Conservation (phyloP, 305 asterid genomes). For the Fraxinus floribunda region DNA sequence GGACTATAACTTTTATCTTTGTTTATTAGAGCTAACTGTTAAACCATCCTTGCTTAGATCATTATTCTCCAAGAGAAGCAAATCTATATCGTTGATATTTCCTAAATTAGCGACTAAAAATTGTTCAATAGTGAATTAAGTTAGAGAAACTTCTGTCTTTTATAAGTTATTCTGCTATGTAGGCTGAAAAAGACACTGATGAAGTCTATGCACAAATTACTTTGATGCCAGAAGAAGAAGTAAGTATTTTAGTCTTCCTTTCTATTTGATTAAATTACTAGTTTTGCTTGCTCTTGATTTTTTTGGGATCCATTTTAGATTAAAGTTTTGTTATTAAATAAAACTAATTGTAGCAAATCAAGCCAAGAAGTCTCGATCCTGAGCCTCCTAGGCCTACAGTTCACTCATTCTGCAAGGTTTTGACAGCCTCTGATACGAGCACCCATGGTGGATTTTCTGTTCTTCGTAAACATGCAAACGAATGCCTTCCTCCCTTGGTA, state of each 20-base stretch:
- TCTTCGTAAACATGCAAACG: conserved; percentile 72
- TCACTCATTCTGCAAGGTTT: conserved; percentile 70
- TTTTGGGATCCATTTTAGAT: background rate
- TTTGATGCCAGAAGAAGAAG: conserved; percentile 58
- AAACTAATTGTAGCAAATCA: conserved; percentile 44
- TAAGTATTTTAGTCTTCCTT: conserved; percentile 31
- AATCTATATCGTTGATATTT: background rate
- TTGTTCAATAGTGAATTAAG: conserved; percentile 10
- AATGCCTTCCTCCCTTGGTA: conserved; percentile 90
- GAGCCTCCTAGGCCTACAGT: conserved; percentile 52
- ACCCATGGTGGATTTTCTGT: conserved; percentile 85
- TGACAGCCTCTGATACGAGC: conserved; percentile 73
- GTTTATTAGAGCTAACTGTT: background rate
- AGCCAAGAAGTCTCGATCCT: conserved; percentile 42
- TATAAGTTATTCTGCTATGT: conserved; percentile 13
- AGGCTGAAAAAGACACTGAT: conserved; percentile 78
- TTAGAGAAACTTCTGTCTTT: conserved; percentile 8
- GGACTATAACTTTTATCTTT: background rate
- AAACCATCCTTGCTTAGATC: background rate
- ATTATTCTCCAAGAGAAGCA: background rate
- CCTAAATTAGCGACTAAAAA: background rate
- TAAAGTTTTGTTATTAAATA: background rate
- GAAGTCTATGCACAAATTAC: conserved; percentile 71
- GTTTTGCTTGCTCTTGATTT: background rate
- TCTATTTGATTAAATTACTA: background rate